Percentiles rank a stretch among this genome's conserved stretches.
phyloP scores from a whole-genome alignment of 164 flowering plant genomes.

The Macadamia tetraphylla region DNA sequence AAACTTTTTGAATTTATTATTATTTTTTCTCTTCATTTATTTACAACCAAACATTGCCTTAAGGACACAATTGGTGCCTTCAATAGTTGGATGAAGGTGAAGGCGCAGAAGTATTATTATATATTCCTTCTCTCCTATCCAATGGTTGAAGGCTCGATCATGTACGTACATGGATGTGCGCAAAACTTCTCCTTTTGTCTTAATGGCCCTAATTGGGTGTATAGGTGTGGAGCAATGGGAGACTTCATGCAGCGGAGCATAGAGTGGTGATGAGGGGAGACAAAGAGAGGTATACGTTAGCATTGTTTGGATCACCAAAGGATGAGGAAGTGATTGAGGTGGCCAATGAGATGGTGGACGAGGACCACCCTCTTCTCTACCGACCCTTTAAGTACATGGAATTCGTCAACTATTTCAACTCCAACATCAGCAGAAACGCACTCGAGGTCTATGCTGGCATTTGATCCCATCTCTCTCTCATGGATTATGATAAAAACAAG shows the following conservation, averaged over 20 bases:
- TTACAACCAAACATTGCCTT: too few species aligned
- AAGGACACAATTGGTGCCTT: too few species aligned
- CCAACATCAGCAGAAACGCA: slow-evolving; percentile 21
- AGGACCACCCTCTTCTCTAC: slow-evolving; percentile 48
- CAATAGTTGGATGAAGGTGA: too few species aligned
- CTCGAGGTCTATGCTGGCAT: slow-evolving; percentile 35
- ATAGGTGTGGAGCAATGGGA: slow-evolving; percentile 70
- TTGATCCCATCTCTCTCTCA: slow-evolving; percentile 7
- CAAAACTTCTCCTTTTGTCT: too few species aligned
- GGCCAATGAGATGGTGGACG: slow-evolving; percentile 48
- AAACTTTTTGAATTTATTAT: too few species aligned
- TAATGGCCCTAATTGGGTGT: too few species aligned
- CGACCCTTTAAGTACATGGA: slow-evolving; percentile 37
- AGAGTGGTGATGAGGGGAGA: slow-evolving; percentile 44
- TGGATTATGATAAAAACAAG: too few species aligned
- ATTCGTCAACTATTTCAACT: slow-evolving; percentile 18
- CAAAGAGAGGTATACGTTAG: slow-evolving; percentile 38
- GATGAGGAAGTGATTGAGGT: slow-evolving; percentile 30
- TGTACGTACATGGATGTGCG: too few species aligned
- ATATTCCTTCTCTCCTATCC: too few species aligned
- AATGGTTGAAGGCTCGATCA: too few species aligned
- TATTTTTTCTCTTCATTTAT: too few species aligned
- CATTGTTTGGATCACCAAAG: slow-evolving; percentile 33
- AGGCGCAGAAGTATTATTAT: too few species aligned
- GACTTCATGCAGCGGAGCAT: slow-evolving; percentile 44